phyloP scores from a whole-genome alignment of 2,329 filamentous ascomycete species.

The Aureobasidium sp. region DNA sequence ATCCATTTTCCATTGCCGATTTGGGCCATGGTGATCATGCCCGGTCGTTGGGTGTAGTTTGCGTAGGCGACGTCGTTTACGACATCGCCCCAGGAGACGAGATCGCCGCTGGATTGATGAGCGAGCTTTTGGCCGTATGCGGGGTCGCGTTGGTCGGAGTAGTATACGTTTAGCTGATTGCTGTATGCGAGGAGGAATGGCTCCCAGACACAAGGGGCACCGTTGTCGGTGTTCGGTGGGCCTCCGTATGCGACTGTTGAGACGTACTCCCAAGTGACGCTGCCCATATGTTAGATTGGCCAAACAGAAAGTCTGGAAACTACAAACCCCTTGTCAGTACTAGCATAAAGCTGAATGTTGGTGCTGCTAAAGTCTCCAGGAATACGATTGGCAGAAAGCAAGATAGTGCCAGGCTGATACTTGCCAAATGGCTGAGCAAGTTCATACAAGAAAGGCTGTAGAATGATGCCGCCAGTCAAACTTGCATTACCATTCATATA shows the following conservation, averaged over 20 bases:
- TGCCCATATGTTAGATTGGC: background rate
- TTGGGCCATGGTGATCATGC: conserved; percentile 56
- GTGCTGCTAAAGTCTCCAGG: conserved; percentile 54
- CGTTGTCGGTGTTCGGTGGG: conserved; percentile 55
- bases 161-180: conserved; percentile 57
- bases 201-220: conserved; percentile 66
- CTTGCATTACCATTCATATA: conserved; percentile 54
- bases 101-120: conserved; percentile 55
- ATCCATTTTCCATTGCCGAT: conserved; percentile 57
- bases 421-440: conserved; percentile 52
- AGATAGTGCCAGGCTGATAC: conserved; percentile 56
- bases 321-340: conserved; percentile 46
- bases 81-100: conserved; percentile 52
- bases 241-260: conserved; percentile 59
- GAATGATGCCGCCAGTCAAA: conserved; percentile 52
- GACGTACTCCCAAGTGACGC: conserved; percentile 55
- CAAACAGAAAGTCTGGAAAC: background rate
- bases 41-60: conserved; percentile 56
- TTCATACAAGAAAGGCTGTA: conserved; percentile 62
- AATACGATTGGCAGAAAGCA: conserved; percentile 55
- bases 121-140: conserved; percentile 62
- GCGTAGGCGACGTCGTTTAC: conserved; percentile 58
- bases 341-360: conserved; percentile 64
- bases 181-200: conserved; percentile 58
- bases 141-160: conserved; percentile 63